Base-by-base conservation (phyloP, 2,329 filamentous ascomycete genomes). In the Fusarium sp. region DNA sequence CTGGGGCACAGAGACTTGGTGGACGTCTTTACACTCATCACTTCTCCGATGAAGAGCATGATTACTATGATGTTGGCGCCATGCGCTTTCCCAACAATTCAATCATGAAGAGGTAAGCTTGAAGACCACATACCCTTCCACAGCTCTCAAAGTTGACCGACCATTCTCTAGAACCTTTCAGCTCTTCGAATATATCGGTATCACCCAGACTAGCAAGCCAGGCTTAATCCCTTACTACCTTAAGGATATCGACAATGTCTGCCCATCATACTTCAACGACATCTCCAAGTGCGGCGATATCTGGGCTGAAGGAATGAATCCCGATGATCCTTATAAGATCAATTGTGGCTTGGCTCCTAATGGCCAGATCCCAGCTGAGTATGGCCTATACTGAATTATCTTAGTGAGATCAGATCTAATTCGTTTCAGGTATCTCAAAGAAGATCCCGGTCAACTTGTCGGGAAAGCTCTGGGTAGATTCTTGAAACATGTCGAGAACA, bases 141-240 rank as follows among this genome's bases (percentile, higher is more conserved):
- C 21, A 21, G 21, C 21, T 21, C 21, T 21, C 21, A 21, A 21
- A 21, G 21, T 21, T 25, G 5, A 27, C 23, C 12, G 2, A 18
- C 16, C 6, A 0, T 10, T 5, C 2, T 1, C 1, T 5, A 62
- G 60, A 2, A 63, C 60, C 0, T 67, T 68, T 2, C 47, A 68
- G 1, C 58, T 68, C 0, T 68, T 68, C 5, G 13, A 49, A 10
- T 41, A 28, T 7, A 48, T 56, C 5, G 54, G 53, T 4, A 20
- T 55, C 9, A 55, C 27, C 1, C 28, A 28, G 18, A 51, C 23
- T 4, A 47, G 25, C 13, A 49, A 59, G 6, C 58, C 46, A 3
- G 58, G 51, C 6, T 7, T 71, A 14, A 71, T 69, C 3, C 63
- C 66, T 0, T 71, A 71, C n/a, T 66, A 69, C 4, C 28, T 71